phyloP scores from a whole-genome alignment of 2,329 filamentous ascomycete species.

The Aspergillus phoenicis region DNA sequence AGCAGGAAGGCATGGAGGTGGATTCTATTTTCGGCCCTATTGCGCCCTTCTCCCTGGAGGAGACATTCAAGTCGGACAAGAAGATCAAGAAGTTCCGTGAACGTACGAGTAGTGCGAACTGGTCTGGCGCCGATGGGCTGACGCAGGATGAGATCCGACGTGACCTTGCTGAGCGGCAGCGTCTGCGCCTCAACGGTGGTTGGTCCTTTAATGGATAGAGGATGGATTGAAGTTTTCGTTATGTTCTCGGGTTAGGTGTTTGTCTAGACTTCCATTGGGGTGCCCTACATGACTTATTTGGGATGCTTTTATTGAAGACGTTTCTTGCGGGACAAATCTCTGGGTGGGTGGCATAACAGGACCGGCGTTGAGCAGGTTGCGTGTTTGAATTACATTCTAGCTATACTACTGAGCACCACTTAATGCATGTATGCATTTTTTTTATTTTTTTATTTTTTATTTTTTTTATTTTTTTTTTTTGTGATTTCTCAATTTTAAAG shows the following conservation, averaged over 20 bases:
- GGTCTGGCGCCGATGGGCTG: slow-evolving; percentile 77
- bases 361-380: neutral
- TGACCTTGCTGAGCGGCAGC: slow-evolving; percentile 77
- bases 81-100: slow-evolving; percentile 87
- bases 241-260: neutral
- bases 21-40: slow-evolving; percentile 94
- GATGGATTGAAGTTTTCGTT: neutral
- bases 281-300: neutral
- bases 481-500: too few species aligned
- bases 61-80: slow-evolving; percentile 89
- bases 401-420: neutral
- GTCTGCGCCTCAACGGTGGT: slow-evolving; percentile 77
- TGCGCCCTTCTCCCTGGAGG: slow-evolving; percentile 87
- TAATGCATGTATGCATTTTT: neutral
- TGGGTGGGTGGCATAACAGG: slow-evolving; percentile 5
- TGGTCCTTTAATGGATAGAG: slow-evolving; percentile 65
- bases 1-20: slow-evolving; percentile 72
- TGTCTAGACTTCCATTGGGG: neutral
- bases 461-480: neutral
- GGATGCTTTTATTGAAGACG: neutral
- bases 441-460: neutral
- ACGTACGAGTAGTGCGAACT: slow-evolving; percentile 92
- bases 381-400: neutral
- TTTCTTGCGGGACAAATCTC: neutral
- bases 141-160: slow-evolving; percentile 84